phyloP scores from a whole-genome alignment of 179 eudicot genomes.

The Beta macrorhiza region DNA sequence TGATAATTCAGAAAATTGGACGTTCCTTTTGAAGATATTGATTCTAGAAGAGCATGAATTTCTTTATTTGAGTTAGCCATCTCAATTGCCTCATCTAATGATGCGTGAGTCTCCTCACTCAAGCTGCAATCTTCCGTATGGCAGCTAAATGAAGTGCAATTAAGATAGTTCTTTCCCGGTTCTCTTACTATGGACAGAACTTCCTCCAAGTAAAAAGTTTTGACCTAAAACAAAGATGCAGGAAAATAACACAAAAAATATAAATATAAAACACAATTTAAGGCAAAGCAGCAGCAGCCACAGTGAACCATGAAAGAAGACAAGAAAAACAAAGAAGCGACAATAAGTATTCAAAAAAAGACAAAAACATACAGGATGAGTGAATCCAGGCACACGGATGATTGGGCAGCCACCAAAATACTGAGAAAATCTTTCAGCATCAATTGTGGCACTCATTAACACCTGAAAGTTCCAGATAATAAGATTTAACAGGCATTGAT shows the following conservation, averaged over 20 bases:
- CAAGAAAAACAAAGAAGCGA: constrained; percentile 3
- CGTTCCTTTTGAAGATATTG: constrained; percentile 55
- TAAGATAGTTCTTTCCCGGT: constrained; percentile 40
- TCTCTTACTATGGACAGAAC: constrained; percentile 56
- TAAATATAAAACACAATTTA: not conserved
- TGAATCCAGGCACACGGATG: constrained; percentile 90
- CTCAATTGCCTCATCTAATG: constrained; percentile 82
- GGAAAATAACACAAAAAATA: not conserved
- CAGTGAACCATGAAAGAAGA: not conserved
- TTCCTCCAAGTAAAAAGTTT: constrained; percentile 77
- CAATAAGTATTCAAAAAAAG: not conserved
- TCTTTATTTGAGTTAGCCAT: constrained; percentile 68
- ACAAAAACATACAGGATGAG: constrained; percentile 70
- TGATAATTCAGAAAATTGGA: constrained; percentile 56
- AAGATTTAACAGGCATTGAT: not conserved
- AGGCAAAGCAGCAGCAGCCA: not conserved
- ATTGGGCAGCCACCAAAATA: constrained; percentile 98
- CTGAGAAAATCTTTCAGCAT: constrained; percentile 90
- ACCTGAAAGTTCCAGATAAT: constrained; percentile 46
- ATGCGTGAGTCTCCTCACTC: constrained; percentile 48
- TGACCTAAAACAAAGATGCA: constrained; percentile 58
- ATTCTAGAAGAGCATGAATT: constrained; percentile 66
- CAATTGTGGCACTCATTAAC: constrained; percentile 95
- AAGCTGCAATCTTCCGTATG: constrained; percentile 38
- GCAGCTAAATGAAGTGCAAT: constrained; percentile 29